These are phyloP conservation scores for Penicillium sp. DNA, from an alignment of 2,329 filamentous ascomycete genomes.

Conservation along the genomic window DNA sequence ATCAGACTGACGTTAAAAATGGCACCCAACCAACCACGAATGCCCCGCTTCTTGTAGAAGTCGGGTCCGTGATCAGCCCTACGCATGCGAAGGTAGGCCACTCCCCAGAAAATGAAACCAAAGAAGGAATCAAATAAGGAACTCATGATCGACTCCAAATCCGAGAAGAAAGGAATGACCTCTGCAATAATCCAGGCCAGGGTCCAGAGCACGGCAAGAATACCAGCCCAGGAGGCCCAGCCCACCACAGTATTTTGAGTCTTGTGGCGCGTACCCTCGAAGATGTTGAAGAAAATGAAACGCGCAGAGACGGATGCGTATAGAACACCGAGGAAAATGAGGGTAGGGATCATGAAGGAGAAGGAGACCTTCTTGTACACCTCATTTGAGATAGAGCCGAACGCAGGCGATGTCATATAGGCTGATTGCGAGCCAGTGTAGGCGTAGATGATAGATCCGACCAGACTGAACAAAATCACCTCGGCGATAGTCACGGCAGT, in stretches of 20 bases:
- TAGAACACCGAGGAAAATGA: constrained; percentile 87
- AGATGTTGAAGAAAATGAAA: constrained; percentile 89
- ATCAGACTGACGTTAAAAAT: constrained; percentile 72
- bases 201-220: constrained; percentile 69
- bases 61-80: constrained; percentile 39
- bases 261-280: constrained; percentile 77
- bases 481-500: constrained; percentile 89
- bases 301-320: constrained; percentile 88
- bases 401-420: constrained; percentile 85
- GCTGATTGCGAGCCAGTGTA: constrained; percentile 73
- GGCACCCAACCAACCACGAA: constrained; percentile 45
- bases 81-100: constrained; percentile 49
- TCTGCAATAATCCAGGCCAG: constrained; percentile 89
- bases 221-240: constrained; percentile 75
- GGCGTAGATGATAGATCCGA: constrained; percentile 79
- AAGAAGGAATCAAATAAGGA: constrained; percentile 79
- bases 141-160: constrained; percentile 57
- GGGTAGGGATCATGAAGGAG: constrained; percentile 92
- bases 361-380: constrained; percentile 85
- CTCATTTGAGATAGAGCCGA: constrained; percentile 74
- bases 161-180: constrained; percentile 90
- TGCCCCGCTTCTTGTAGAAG: constrained; percentile 43
- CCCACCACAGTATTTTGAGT: constrained; percentile 76
- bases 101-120: constrained; percentile 83
- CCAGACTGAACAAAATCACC: constrained; percentile 79